A percentile compares a stretch with the other conserved stretches of the same genome.
Conservation (phyloP, 495 filamentous ascomycete species). For the Neurospora sp. region DNA sequence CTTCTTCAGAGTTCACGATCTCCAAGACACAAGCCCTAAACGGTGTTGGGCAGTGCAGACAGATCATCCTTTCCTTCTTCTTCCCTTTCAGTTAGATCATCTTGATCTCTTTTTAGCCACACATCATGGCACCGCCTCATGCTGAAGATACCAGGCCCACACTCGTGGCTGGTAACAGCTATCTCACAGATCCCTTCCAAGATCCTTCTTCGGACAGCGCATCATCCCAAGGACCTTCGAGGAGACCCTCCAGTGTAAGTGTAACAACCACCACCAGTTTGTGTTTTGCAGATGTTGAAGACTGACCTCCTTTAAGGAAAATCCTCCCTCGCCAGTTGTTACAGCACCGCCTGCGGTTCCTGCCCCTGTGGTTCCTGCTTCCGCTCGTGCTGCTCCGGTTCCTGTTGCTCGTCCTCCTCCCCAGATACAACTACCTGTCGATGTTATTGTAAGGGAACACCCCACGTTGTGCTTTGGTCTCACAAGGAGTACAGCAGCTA, state of each 20-base stretch:
- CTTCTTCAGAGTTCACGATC: neutral
- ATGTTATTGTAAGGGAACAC: neutral
- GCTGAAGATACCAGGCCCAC: neutral
- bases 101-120: neutral
- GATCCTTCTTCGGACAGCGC: conserved; percentile 13
- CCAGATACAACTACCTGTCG: neutral
- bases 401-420: neutral
- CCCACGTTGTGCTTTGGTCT: neutral
- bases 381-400: neutral
- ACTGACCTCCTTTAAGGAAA: neutral
- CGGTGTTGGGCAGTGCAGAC: neutral
- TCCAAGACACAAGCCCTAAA: neutral
- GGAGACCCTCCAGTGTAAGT: conserved; percentile 13
- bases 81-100: neutral
- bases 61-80: neutral
- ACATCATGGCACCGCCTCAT: neutral
- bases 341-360: neutral
- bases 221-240: conserved; percentile 12
- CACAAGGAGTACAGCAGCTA: neutral
- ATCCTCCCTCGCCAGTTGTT: neutral
- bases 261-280: neutral
- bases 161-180: neutral
- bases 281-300: neutral
- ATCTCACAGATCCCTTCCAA: conserved; percentile 14
- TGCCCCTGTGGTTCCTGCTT: neutral